Conservation (phyloP, 2,329 filamentous ascomycete species). For the Huntiella savannae region DNA sequence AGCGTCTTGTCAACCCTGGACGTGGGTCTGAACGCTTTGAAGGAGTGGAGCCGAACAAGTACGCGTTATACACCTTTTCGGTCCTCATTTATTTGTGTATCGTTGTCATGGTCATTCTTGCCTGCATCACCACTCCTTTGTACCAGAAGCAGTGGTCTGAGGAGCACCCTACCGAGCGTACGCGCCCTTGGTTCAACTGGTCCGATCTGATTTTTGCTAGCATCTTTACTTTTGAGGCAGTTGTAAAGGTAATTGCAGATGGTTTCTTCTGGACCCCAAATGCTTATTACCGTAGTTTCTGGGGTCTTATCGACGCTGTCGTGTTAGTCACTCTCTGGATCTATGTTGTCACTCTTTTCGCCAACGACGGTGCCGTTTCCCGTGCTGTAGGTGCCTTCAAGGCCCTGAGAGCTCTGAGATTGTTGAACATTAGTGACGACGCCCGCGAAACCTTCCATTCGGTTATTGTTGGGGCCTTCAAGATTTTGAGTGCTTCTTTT, state of each 20-base stretch:
- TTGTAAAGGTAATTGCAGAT: conserved; percentile 87
- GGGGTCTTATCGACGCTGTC: conserved; percentile 87
- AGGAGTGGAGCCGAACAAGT: conserved; percentile 72
- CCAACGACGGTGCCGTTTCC: conserved; percentile 67
- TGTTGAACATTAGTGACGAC: conserved; percentile 92
- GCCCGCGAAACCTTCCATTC: conserved; percentile 93
- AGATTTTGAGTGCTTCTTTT: conserved; percentile 79
- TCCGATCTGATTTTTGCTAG: conserved; percentile 77
- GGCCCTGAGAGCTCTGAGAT: conserved; percentile 70
- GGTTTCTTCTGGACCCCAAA: conserved; percentile 94
- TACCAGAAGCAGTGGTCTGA: conserved; percentile 80
- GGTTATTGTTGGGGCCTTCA: conserved; percentile 85
- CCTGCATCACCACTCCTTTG: conserved; percentile 82
- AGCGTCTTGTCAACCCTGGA: conserved; percentile 77
- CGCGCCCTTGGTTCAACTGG: conserved; percentile 66
- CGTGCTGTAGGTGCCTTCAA: conserved; percentile 93
- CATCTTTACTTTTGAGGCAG: conserved; percentile 68
- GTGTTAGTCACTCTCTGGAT: conserved; percentile 91
- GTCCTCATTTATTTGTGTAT: conserved; percentile 87
- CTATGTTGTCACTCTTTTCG: conserved; percentile 69
- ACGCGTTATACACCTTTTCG: conserved; percentile 83
- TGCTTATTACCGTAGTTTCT: conserved; percentile 87
- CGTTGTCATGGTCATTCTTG: conserved; percentile 91
- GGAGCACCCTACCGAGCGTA: conserved; percentile 22
- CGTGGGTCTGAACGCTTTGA: conserved; percentile 74